Percentiles rank a stretch among this genome's conserved stretches.
These are phyloP conservation scores for Fusarium coffeatum DNA, from an alignment of 2,329 filamentous ascomycete genomes.

Conservation along the genomic window DNA sequence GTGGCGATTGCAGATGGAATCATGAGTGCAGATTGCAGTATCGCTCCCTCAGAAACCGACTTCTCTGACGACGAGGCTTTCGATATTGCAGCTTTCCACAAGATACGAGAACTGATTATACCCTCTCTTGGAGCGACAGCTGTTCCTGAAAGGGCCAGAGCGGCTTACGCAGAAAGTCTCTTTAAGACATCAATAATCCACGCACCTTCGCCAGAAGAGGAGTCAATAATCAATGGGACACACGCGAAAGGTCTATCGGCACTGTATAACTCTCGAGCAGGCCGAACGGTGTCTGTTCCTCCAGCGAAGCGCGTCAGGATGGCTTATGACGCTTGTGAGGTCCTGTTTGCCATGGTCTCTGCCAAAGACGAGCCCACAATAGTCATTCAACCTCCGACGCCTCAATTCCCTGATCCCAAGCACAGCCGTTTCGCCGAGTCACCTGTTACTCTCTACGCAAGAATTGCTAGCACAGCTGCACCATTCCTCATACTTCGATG, in stretches of 20 bases:
- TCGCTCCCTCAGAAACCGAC: conserved; percentile 57
- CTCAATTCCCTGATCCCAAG: conserved; percentile 53
- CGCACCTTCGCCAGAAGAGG: conserved; percentile 66
- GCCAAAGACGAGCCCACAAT: conserved; percentile 53
- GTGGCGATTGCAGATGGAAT: conserved; percentile 76
- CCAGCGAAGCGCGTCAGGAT: conserved; percentile 76
- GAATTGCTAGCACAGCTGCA: conserved; percentile 79
- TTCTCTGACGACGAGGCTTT: conserved; percentile 80
- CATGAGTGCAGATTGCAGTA: conserved; percentile 70
- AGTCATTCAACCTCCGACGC: conserved; percentile 58
- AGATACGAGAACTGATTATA: conserved; percentile 77
- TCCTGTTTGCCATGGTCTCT: conserved; percentile 77
- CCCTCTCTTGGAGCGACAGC: conserved; percentile 74
- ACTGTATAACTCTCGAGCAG: conserved; percentile 74
- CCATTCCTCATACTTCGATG: conserved; percentile 86
- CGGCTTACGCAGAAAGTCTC: conserved; percentile 77
- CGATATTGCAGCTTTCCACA: conserved; percentile 79
- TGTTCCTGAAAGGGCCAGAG: conserved; percentile 75
- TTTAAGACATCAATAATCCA: conserved; percentile 88
- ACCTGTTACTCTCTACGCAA: conserved; percentile 57
- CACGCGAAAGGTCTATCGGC: conserved; percentile 63
- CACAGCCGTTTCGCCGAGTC: conserved; percentile 28
- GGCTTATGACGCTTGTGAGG: conserved; percentile 82
- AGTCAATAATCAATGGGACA: conserved; percentile 61
- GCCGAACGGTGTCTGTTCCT: conserved; percentile 76